Evolutionary conservation across 2,329 filamentous ascomycete species (phyloP).

Genomic region (Fusarium subglutinans): DNA sequence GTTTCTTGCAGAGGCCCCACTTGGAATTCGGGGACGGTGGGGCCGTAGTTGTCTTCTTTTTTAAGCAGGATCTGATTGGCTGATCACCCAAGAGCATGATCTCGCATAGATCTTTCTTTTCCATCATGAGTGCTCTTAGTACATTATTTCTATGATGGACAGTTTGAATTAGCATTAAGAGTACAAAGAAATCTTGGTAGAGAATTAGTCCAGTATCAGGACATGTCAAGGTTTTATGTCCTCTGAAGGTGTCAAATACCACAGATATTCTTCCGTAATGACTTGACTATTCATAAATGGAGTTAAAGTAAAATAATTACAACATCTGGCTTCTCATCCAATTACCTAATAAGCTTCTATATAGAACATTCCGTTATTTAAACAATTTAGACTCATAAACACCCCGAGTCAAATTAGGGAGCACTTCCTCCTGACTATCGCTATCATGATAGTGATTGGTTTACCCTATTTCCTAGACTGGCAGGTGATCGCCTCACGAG

Average conservation of each 20-base stretch:
- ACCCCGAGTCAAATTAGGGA: not conserved
- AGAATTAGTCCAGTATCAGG: not conserved
- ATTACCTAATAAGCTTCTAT: not conserved
- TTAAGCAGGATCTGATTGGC: conserved; percentile 28
- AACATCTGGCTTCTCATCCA: not conserved
- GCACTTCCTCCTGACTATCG: not conserved
- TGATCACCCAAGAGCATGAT: not conserved
- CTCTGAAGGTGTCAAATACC: too few species aligned
- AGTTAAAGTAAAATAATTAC: not conserved
- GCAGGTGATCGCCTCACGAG: conserved; percentile 43
- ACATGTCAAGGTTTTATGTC: not conserved
- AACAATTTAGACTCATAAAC: not conserved
- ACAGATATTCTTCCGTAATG: too few species aligned
- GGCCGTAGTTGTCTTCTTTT: conserved; percentile 21
- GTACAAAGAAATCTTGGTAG: too few species aligned
- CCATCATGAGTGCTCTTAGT: not conserved
- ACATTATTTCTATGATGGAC: not conserved
- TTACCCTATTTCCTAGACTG: conserved; percentile 11
- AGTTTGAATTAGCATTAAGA: not conserved
- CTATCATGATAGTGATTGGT: conserved; percentile 32
- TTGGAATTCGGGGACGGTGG: conserved; percentile 21
- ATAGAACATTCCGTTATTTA: not conserved
- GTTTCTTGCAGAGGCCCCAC: conserved; percentile 36
- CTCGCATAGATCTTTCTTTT: too few species aligned
- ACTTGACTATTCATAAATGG: too few species aligned